Evolutionary conservation across 1,284 basidiomycete genomes (phyloP).

Genomic region (Microbotryum silenes-acaulis): DNA sequence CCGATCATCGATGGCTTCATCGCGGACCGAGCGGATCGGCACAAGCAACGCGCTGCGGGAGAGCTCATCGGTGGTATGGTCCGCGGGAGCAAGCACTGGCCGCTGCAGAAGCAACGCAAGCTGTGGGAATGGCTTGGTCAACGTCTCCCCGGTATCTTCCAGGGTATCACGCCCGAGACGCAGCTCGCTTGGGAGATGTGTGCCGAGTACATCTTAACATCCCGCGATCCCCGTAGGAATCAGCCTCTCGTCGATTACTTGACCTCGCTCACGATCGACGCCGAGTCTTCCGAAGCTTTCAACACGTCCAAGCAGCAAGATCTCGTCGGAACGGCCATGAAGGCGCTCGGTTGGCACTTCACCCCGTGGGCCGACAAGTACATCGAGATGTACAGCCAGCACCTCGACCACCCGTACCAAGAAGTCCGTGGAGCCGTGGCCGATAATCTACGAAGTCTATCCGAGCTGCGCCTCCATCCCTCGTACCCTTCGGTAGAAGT

Average conservation of each 20-base stretch:
- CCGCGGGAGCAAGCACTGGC: constrained; percentile 86
- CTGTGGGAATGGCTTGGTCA: constrained; percentile 75
- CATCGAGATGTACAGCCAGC: constrained; percentile 45
- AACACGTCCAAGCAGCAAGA: constrained; percentile 34
- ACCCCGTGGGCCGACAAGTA: constrained; percentile 60
- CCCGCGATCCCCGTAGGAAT: constrained; percentile 79
- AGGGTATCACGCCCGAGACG: constrained; percentile 46
- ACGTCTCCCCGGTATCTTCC: constrained; percentile 63
- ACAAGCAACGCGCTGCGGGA: constrained; percentile 82
- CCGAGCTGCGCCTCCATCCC: constrained; percentile 51
- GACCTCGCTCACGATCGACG: constrained; percentile 31
- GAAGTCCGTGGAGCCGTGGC: constrained; percentile 42
- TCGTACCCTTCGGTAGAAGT: constrained; percentile 59
- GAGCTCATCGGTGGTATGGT: constrained; percentile 67
- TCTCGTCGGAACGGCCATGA: constrained; percentile 26
- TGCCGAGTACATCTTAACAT: constrained; percentile 51
- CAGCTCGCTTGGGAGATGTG: constrained; percentile 44
- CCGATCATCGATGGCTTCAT: constrained; percentile 55
- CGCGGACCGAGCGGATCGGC: constrained; percentile 62
- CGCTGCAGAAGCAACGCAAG: constrained; percentile 50
- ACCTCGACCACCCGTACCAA: constrained; percentile 37
- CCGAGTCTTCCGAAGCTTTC: constrained; percentile 36
- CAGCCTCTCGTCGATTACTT: constrained; percentile 73
- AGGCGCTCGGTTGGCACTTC: constrained; percentile 62
- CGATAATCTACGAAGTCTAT: constrained; percentile 41